Base-by-base conservation (phyloP, 129 eudicot genomes). In the Mikania micrantha region DNA sequence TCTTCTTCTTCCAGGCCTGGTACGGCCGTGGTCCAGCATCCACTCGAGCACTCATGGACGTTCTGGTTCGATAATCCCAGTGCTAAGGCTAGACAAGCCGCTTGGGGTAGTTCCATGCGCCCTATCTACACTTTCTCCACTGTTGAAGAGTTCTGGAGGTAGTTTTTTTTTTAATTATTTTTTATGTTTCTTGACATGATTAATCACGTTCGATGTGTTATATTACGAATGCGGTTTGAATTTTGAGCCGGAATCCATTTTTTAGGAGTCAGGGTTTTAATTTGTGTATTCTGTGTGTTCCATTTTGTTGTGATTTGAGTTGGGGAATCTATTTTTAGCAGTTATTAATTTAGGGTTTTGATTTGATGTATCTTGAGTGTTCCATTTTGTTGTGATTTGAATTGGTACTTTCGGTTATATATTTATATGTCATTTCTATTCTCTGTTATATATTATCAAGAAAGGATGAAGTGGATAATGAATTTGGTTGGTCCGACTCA, bases 141-240 rank as follows among this genome's bases (percentile, higher is more conserved):
- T n/a, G 91, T 82, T 36, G 95, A 92, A 73, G 85, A 82, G 17
- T 92, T 92, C 67, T 92, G 96, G 96, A 82, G 98, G 98, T 85
- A 36, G 5, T 31, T 6, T 54, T 24, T 50, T 29, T 52, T 3
- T 27, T 16, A 36, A 8, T 0, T 20, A 54, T 66, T 3, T 41
- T 17, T 36, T 63, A 59, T 21, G 48, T 54, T 68, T 44, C 32
- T 15, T 66, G 56, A 10, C 22, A 0, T 9, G 7, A 54, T 29
- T 57, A 0, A 21, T 56, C 7, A 3, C 3, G 27, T 35, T 74
- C 31, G 73, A 17, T 36, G 58, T 58, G 13, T 64, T 29, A 41
- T 53, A 19, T 4, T 41, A n/a, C n/a, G 52, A 9, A 31, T 38
- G 3, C 4, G 3, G 3, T 11, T 41, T 40, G 27, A 47, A 72